These are phyloP conservation scores for Hyaloscypha finlandica DNA, from an alignment of 495 filamentous ascomycete species.

Conservation along the genomic window DNA sequence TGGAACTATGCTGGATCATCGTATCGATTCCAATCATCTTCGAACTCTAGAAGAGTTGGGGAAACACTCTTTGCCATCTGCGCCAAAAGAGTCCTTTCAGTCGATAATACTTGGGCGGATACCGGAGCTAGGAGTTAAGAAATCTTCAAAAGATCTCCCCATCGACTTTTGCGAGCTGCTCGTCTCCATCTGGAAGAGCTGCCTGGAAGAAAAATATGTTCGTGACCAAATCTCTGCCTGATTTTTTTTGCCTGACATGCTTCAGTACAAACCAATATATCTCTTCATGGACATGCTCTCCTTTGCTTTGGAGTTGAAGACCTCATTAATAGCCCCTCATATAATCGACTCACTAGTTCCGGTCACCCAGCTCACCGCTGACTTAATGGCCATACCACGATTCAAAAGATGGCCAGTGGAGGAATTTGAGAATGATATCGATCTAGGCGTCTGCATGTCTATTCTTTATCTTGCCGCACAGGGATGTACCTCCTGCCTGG, in stretches of 20 bases:
- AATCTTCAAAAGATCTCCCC: conserved; percentile 22
- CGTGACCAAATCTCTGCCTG: not conserved
- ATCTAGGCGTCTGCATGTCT: conserved; percentile 26
- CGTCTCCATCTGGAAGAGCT: conserved; percentile 31
- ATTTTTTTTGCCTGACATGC: conserved; percentile 1
- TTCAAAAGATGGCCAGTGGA: conserved; percentile 13
- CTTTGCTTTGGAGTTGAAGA: conserved; percentile 31
- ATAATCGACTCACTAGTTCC: conserved; percentile 28
- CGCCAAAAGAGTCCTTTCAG: conserved; percentile 29
- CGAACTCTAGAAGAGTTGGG: conserved; percentile 31
- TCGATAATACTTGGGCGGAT: conserved; percentile 29
- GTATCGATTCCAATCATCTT: conserved; percentile 19
- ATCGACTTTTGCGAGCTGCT: conserved; percentile 32
- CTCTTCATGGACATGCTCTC: conserved; percentile 32
- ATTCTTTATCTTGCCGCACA: conserved; percentile 29
- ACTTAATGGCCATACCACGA: conserved; percentile 29
- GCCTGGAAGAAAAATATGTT: conserved; percentile 32
- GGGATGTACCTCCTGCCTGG: conserved; percentile 25
- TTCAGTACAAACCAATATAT: conserved; percentile 27
- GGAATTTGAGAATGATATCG: conserved; percentile 24
- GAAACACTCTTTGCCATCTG: conserved; percentile 28
- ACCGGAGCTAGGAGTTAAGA: conserved; percentile 24
- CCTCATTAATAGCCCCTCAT: conserved; percentile 24
- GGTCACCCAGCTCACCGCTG: conserved; percentile 28
- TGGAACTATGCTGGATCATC: conserved; percentile 32